These are phyloP conservation scores for Pythium oligandrum DNA, from an alignment of 352 stramenopile species.

Conservation along the genomic window DNA sequence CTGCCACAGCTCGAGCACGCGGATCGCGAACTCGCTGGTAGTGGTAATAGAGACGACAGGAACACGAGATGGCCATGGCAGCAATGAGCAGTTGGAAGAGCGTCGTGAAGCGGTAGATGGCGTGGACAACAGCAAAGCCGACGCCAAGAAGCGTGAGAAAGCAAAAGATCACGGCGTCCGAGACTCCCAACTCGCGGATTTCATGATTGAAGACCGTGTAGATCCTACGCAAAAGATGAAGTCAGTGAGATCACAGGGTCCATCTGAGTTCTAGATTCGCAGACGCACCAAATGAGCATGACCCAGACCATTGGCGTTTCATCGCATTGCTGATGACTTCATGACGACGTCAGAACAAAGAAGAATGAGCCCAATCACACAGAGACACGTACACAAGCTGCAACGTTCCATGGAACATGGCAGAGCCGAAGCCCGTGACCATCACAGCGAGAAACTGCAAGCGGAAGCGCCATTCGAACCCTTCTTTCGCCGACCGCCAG, in stretches of 20 bases:
- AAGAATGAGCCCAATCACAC: too few relatives aligned
- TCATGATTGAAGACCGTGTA: conserved; percentile 77
- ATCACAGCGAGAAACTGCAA: conserved; percentile 66
- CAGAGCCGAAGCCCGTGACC: conserved; percentile 73
- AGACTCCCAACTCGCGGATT: conserved; percentile 40
- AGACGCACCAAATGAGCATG: conserved; percentile 55
- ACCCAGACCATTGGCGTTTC: conserved; percentile 84
- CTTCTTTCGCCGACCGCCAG: conserved; percentile 44
- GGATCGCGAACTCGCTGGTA: conserved; percentile 45
- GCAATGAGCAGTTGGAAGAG: conserved; percentile 73
- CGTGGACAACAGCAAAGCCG: conserved; percentile 61
- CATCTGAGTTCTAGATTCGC: not conserved
- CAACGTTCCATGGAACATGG: conserved; percentile 84
- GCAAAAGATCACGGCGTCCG: conserved; percentile 30
- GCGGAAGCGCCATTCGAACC: conserved; percentile 76
- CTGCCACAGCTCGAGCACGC: conserved; percentile 39
- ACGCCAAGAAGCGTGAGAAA: conserved; percentile 42
- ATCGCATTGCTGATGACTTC: conserved; percentile 53
- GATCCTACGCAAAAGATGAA: conserved; percentile 28
- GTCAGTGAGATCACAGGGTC: not conserved
- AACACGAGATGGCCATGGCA: conserved; percentile 35
- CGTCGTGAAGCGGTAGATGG: conserved; percentile 70
- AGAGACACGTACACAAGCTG: conserved; percentile 41
- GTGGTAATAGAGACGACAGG: conserved; percentile 38
- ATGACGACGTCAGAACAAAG: too few relatives aligned